phyloP scores from a whole-genome alignment of 2,329 filamentous ascomycete species.

The Ceratocystis eucalypticola region DNA sequence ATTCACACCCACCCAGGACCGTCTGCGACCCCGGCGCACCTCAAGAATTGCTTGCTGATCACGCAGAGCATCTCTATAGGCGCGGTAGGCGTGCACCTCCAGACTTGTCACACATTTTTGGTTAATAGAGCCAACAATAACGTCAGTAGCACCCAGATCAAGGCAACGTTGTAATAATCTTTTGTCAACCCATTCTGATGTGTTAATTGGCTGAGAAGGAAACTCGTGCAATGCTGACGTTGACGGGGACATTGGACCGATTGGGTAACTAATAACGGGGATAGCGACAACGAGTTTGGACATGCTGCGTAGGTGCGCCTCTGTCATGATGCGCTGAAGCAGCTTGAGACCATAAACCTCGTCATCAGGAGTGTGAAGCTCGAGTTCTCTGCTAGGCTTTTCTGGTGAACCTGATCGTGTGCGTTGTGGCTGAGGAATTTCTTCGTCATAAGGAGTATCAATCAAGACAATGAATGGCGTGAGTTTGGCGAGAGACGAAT shows the following conservation, averaged over 20 bases:
- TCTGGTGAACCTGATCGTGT: conserved; percentile 32
- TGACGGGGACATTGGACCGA: conserved; percentile 22
- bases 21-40: conserved; percentile 61
- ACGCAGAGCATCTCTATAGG: conserved; percentile 59
- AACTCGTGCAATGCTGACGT: conserved; percentile 24
- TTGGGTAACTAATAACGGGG: conserved; percentile 36
- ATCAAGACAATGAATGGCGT: conserved; percentile 45
- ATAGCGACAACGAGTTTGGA: conserved; percentile 45
- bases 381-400: conserved; percentile 27
- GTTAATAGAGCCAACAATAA: conserved; percentile 67
- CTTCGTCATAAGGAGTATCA: conserved; percentile 41
- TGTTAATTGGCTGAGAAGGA: conserved; percentile 22
- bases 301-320: conserved; percentile 42
- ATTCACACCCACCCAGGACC: conserved; percentile 82
- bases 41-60: conserved; percentile 61
- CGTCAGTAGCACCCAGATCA: conserved; percentile 75
- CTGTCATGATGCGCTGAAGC: conserved; percentile 43
- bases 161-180: conserved; percentile 55
- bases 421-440: conserved; percentile 27
- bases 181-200: conserved; percentile 30
- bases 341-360: conserved; percentile 43
- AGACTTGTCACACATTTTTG: conserved; percentile 60
- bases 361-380: conserved; percentile 33
- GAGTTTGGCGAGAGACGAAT: conserved; percentile 28
- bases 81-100: conserved; percentile 70